These are phyloP conservation scores for Cordyceps farinosa DNA, from an alignment of 2,329 filamentous ascomycete genomes.

Conservation along the genomic window DNA sequence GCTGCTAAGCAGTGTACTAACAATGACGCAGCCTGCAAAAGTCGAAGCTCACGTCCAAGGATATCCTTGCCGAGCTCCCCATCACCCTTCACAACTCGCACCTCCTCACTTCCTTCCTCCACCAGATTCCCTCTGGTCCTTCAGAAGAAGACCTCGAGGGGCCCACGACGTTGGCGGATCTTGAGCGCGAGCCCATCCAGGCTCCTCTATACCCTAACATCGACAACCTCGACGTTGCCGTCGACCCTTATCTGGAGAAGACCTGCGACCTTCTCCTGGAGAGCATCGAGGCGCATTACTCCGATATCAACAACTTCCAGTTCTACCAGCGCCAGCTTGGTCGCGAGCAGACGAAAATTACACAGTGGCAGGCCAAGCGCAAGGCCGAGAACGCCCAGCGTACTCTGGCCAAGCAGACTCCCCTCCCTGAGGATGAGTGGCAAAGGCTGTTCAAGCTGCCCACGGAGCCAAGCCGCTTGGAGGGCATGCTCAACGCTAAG, in stretches of 20 bases:
- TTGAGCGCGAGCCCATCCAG: slow-evolving; percentile 61
- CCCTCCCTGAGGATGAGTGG: slow-evolving; percentile 95
- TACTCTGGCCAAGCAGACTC: slow-evolving; percentile 79
- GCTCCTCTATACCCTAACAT: slow-evolving; percentile 79
- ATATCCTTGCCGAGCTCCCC: slow-evolving; percentile 88
- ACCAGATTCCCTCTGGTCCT: slow-evolving; percentile 75
- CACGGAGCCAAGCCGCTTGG: slow-evolving; percentile 85
- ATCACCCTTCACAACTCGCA: slow-evolving; percentile 94
- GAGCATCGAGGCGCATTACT: slow-evolving; percentile 96
- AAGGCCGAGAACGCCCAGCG: slow-evolving; percentile 91
- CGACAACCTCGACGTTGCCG: slow-evolving; percentile 84
- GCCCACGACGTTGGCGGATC: slow-evolving; percentile 73
- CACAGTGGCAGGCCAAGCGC: slow-evolving; percentile 93
- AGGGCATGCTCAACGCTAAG: slow-evolving; percentile 90
- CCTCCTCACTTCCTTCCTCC: slow-evolving; percentile 89
- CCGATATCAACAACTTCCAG: slow-evolving; percentile 98
- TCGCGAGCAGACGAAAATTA: slow-evolving; percentile 94
- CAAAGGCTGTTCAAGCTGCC: slow-evolving; percentile 97
- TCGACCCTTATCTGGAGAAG: slow-evolving; percentile 98
- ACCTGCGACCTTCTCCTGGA: slow-evolving; percentile 95
- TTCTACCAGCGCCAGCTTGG: slow-evolving; percentile 90
- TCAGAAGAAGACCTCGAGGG: slow-evolving; percentile 64
- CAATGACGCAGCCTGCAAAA: slow-evolving; percentile 71
- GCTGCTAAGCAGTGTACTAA: slow-evolving; percentile 15
- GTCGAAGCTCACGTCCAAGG: slow-evolving; percentile 87